Evolutionary conservation across 148 eudicot genomes (phyloP).

Genomic region (Gaultheria prostrata): DNA sequence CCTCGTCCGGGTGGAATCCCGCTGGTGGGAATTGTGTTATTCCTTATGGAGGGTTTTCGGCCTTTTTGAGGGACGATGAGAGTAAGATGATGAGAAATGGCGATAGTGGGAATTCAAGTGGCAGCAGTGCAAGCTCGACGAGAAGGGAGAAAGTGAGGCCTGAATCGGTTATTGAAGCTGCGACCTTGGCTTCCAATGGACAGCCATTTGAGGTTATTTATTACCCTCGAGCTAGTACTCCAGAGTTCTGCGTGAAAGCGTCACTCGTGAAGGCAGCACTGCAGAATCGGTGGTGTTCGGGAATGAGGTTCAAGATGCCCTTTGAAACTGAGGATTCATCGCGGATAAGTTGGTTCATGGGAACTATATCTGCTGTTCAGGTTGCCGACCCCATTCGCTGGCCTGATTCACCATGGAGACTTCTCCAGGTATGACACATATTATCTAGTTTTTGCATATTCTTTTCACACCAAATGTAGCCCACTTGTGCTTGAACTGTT

Average conservation of each 20-base stretch:
- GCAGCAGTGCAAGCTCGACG: constrained; percentile 11
- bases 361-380: constrained; percentile 79
- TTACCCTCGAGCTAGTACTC: constrained; percentile 93
- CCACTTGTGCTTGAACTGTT: not conserved
- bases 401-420: constrained; percentile 98
- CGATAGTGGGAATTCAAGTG: constrained; percentile 28
- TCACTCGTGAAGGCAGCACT: constrained; percentile 62
- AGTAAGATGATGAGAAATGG: constrained; percentile 40
- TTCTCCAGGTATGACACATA: constrained; percentile 66
- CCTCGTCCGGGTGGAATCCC: constrained; percentile 71
- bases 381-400: constrained; percentile 77
- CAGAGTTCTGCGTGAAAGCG: constrained; percentile 86
- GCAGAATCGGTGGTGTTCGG: constrained; percentile 77
- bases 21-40: constrained; percentile 26
- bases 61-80: constrained; percentile 65
- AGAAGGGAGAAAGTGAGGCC: constrained; percentile 53
- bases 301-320: constrained; percentile 97
- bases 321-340: constrained; percentile 97
- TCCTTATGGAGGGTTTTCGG: constrained; percentile 63
- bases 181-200: constrained; percentile 53
- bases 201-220: constrained; percentile 77
- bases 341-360: constrained; percentile 95
- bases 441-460: not conserved
- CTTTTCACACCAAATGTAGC: not conserved
- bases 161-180: constrained; percentile 72